Evolutionary conservation across 1,284 basidiomycete species (phyloP).

Genomic region (Clitocybe nebularis): DNA sequence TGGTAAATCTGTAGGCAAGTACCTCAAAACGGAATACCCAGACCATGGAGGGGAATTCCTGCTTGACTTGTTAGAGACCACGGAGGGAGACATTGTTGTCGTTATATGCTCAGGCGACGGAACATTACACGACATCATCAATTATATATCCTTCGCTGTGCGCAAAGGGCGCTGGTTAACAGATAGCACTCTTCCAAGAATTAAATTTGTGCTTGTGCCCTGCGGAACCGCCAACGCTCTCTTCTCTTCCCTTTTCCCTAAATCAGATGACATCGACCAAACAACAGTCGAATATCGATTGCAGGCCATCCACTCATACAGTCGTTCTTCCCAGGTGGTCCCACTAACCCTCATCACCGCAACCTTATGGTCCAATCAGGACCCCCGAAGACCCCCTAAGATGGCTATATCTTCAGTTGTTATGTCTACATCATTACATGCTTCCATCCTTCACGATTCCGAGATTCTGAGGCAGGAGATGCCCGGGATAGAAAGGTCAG

Average conservation of each 20-base stretch:
- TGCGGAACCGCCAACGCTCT: constrained; percentile 94
- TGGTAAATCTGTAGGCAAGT: constrained; percentile 31
- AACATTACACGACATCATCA: constrained; percentile 85
- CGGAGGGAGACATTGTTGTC: constrained; percentile 35
- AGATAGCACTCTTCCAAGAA: constrained; percentile 13
- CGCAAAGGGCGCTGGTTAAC: constrained; percentile 28
- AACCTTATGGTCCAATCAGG: constrained; percentile 36
- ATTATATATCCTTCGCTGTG: constrained; percentile 41
- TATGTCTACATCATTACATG: constrained; percentile 82
- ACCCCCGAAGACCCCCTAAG: constrained; percentile 19
- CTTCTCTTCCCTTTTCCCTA: constrained; percentile 62
- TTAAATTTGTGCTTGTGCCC: constrained; percentile 61
- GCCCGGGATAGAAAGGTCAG: constrained; percentile 75
- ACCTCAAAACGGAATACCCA: constrained; percentile 47
- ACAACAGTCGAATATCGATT: constrained; percentile 41
- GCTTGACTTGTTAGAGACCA: constrained; percentile 33
- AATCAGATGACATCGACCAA: constrained; percentile 16
- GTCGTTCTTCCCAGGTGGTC: constrained; percentile 30
- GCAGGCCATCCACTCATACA: constrained; percentile 48
- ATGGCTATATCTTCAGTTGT: constrained; percentile 54
- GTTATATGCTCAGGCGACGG: constrained; percentile 85
- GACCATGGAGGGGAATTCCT: constrained; percentile 61
- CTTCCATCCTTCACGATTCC: constrained; percentile 79
- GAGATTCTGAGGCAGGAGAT: constrained; percentile 67
- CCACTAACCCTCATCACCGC: constrained; percentile 61